phyloP scores from a whole-genome alignment of 75 land plant genomes.

The Picea sitchensis region DNA sequence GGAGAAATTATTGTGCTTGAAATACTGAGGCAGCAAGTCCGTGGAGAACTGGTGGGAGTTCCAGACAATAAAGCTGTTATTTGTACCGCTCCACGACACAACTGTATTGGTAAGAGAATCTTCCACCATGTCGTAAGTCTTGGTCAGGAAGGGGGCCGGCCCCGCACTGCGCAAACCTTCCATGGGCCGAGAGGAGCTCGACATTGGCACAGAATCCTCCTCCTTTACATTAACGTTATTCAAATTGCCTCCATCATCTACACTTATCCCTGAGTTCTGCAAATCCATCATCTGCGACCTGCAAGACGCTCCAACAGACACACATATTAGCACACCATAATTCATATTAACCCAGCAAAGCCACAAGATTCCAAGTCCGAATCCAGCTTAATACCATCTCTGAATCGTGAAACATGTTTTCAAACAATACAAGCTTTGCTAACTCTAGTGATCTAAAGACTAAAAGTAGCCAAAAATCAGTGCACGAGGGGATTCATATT shows the following conservation, averaged over 20 bases:
- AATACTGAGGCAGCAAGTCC: constrained; percentile 37
- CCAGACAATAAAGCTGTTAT: constrained; percentile 68
- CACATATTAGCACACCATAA: not conserved
- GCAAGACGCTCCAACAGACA: not conserved
- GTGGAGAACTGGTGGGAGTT: constrained; percentile 43
- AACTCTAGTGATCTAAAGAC: not conserved
- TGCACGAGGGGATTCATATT: no score
- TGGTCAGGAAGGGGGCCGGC: constrained; percentile 63
- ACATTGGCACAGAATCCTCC: constrained; percentile 7
- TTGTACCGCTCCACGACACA: constrained; percentile 52
- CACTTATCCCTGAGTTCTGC: not conserved
- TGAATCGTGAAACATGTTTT: not conserved
- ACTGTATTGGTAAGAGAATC: constrained; percentile 45
- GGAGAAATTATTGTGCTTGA: constrained; percentile 33
- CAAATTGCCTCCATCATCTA: not conserved
- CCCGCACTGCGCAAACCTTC: constrained; percentile 40
- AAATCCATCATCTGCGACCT: not conserved
- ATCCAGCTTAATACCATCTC: not conserved
- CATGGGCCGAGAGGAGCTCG: constrained; percentile 34
- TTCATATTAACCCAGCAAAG: no score
- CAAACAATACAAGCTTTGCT: not conserved
- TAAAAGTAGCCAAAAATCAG: no score
- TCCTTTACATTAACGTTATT: constrained; percentile 8
- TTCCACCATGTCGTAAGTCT: constrained; percentile 69
- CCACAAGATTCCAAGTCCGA: no score